Evolutionary conservation across 1,284 basidiomycete species (phyloP), one percentile per base, ranked within the genome.

Genomic region (Rhizoctonia solani): DNA sequence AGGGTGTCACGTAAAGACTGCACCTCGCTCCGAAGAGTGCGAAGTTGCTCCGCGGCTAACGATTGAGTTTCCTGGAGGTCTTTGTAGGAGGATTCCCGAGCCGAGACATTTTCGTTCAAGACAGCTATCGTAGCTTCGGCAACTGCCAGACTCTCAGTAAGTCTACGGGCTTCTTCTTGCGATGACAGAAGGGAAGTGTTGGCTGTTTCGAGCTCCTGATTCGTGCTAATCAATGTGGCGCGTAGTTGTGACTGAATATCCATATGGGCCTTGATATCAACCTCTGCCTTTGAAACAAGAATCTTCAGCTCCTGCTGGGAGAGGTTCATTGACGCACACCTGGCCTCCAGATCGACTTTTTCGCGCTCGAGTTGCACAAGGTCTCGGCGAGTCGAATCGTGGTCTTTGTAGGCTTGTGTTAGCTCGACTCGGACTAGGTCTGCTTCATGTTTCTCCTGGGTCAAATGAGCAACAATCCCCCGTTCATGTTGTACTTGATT

Each of bases 401-500:
- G 56, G 30, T 59, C 54, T 27, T 56, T 56, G 54, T 21, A 27
- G 25, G 19, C 44, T 30, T 59, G 56, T 19, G 44, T 44, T 21
- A 59, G 56, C 44, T 59, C 56, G 2, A 59, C 56, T 11, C 44
- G 56, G 37, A 59, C 44, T 14, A 59, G 29, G 27, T 59, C 56
- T 3, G 56, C 30, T 32, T 59, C 56, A 32, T 59, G 41, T 30
- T 59, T 42, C 25, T 46, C 56, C 29, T 49, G 42, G 4, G 44
- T 59, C 8, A 59, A 30, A 4, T 21, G 42, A 32, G 25, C 30
- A 21, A 34, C 29, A 29, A 19, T 47, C 16, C 49, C 41, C 16
- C 56, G 56, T 25, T 59, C 56, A 29, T 59, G 56, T 19, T 59
- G 39, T 16, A 59, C 56, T 23, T 59, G 56, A n/a, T 59, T 59